Percentiles rank a stretch among this genome's conserved stretches.
These are phyloP conservation scores for Coccomyxa subellipsoidea DNA, from an alignment of 163 green algal genomes.

Conservation along the genomic window DNA sequence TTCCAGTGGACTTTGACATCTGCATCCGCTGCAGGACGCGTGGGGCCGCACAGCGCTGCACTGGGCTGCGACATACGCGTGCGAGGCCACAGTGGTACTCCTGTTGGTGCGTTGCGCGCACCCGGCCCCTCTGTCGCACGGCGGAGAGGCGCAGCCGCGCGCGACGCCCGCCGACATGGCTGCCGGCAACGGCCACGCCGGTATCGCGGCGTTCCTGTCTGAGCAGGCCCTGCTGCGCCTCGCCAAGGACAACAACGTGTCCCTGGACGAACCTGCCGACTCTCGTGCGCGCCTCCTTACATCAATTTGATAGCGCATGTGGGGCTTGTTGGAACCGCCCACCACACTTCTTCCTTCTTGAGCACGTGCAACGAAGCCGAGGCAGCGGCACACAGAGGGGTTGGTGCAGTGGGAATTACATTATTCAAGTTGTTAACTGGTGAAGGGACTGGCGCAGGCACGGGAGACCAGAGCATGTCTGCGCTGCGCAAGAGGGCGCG, in stretches of 20 bases:
- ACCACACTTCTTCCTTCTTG: too few relatives aligned
- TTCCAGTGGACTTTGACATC: too few relatives aligned
- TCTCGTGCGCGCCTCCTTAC: not conserved
- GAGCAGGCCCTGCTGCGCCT: not conserved
- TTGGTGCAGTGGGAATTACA: too few relatives aligned
- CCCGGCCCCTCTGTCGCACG: not conserved
- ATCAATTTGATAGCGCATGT: too few relatives aligned
- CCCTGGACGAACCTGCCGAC: not conserved
- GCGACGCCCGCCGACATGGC: conserved; percentile 7
- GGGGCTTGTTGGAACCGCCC: too few relatives aligned
- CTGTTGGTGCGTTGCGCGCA: conserved; percentile 13
- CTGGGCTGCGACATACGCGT: conserved; percentile 16
- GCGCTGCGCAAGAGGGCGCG: conserved; percentile 7
- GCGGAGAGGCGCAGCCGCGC: not conserved
- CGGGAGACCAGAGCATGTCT: not conserved
- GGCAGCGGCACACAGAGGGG: too few relatives aligned
- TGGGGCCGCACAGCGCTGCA: conserved; percentile 17
- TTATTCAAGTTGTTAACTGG: too few relatives aligned
- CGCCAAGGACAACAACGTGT: not conserved
- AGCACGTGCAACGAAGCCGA: too few relatives aligned
- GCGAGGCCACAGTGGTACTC: conserved; percentile 9
- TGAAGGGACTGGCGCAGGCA: not conserved
- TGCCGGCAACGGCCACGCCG: not conserved
- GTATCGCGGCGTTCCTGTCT: conserved; percentile 6
- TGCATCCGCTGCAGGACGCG: too few relatives aligned